phyloP scores from a whole-genome alignment of 371 early-diverging fungal species.

The Apophysomyces trapeziformis region DNA sequence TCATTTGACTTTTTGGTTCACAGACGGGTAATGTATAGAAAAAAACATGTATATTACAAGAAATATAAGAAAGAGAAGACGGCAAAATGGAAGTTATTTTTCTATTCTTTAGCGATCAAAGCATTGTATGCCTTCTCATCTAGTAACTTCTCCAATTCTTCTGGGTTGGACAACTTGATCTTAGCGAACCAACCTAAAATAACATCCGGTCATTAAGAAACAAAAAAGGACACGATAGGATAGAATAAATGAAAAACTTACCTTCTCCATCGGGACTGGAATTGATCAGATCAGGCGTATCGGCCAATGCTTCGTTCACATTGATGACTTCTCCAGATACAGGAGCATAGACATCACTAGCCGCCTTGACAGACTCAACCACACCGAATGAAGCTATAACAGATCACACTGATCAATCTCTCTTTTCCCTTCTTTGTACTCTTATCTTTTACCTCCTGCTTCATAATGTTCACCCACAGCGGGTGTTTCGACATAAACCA shows the following conservation, averaged over 20 bases:
- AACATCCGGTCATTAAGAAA: too few species aligned
- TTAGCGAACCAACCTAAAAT: slow-evolving; percentile 89
- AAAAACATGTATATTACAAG: too few species aligned
- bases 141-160: slow-evolving; percentile 75
- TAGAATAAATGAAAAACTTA: slow-evolving; percentile 26
- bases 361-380: slow-evolving; percentile 97
- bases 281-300: slow-evolving; percentile 83
- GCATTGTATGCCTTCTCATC: slow-evolving; percentile 73
- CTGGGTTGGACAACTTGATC: slow-evolving; percentile 75
- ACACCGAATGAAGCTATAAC: slow-evolving; percentile 74
- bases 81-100: neutral
- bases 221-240: too few species aligned
- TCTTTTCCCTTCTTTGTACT: neutral
- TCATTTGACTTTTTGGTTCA: slow-evolving; percentile 3
- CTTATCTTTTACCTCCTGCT: slow-evolving; percentile 54
- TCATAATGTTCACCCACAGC: slow-evolving; percentile 63
- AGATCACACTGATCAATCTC: neutral
- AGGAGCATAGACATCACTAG: slow-evolving; percentile 92
- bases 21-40: too few species aligned
- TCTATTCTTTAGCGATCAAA: slow-evolving; percentile 33
- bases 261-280: slow-evolving; percentile 76
- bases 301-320: slow-evolving; percentile 69
- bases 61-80: neutral
- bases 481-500: slow-evolving; percentile 91
- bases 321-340: slow-evolving; percentile 83